phyloP scores from a whole-genome alignment of 495 filamentous ascomycete genomes.

The Apodospora peruviana region DNA sequence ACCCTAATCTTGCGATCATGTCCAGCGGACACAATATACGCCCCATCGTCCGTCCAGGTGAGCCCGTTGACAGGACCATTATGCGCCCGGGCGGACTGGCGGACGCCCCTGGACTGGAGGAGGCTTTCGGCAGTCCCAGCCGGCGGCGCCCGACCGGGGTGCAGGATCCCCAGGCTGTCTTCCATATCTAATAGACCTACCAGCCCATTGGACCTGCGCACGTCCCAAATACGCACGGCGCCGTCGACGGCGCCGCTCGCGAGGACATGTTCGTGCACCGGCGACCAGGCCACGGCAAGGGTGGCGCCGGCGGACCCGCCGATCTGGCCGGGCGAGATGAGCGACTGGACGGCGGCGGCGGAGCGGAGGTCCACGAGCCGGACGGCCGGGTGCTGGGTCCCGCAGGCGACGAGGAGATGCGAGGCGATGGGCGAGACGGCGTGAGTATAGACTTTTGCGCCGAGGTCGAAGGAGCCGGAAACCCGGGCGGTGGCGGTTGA shows the following conservation, averaged over 20 bases:
- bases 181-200: slow-evolving; percentile 77
- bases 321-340: slow-evolving; percentile 40
- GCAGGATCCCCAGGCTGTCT: slow-evolving; percentile 57
- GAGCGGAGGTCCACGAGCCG: slow-evolving; percentile 79
- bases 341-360: slow-evolving; percentile 67
- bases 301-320: slow-evolving; percentile 61
- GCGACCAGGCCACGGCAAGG: slow-evolving; percentile 73
- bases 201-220: slow-evolving; percentile 64
- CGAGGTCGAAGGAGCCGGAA: slow-evolving; percentile 64
- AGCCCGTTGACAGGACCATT: slow-evolving; percentile 74
- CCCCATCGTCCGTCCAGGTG: slow-evolving; percentile 73
- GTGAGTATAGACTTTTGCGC: slow-evolving; percentile 68
- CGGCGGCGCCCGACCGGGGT: slow-evolving; percentile 23
- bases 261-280: slow-evolving; percentile 68
- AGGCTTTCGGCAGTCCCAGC: slow-evolving; percentile 38
- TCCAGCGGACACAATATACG: slow-evolving; percentile 68
- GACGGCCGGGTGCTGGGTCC: slow-evolving; percentile 72
- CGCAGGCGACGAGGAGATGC: slow-evolving; percentile 76
- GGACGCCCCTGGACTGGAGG: slow-evolving; percentile 38
- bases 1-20: slow-evolving; percentile 78
- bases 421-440: slow-evolving; percentile 64
- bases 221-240: slow-evolving; percentile 76
- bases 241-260: slow-evolving; percentile 76
- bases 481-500: slow-evolving; percentile 55
- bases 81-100: slow-evolving; percentile 59